A percentile compares a stretch with the other conserved stretches of the same genome.
phyloP scores from a whole-genome alignment of 257 asterid genomes.

The Forsythia viridissima region DNA sequence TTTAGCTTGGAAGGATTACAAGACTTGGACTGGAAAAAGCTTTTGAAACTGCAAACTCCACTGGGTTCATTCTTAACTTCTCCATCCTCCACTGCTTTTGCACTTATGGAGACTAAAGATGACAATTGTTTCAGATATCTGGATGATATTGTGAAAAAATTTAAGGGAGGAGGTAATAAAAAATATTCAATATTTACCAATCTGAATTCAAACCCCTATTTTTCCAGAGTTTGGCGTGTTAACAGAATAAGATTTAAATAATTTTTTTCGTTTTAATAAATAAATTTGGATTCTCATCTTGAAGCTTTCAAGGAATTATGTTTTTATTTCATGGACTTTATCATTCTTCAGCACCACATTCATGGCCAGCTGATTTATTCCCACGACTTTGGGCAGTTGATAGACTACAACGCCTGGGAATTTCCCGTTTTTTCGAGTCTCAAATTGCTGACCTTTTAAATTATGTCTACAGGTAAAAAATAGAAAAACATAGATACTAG shows the following conservation, averaged over 20 bases:
- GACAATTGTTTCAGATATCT: slow-evolving; percentile 32
- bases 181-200: too few species aligned
- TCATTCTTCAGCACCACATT: slow-evolving; percentile 25
- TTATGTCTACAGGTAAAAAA: slow-evolving; percentile 33
- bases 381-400: slow-evolving; percentile 46
- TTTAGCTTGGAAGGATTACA: slow-evolving; percentile 49
- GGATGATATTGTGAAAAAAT: slow-evolving; percentile 20
- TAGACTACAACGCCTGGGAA: slow-evolving; percentile 43
- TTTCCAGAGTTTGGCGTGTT: too few species aligned
- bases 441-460: slow-evolving; percentile 33
- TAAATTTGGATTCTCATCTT: neutral
- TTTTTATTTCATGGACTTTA: too few species aligned
- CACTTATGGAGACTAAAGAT: slow-evolving; percentile 40
- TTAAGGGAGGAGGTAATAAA: slow-evolving; percentile 46
- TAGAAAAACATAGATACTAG: too few species aligned
- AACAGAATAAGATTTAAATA: neutral
- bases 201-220: too few species aligned
- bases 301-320: neutral
- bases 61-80: slow-evolving; percentile 46
- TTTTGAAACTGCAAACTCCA: slow-evolving; percentile 35
- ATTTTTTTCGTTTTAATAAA: neutral
- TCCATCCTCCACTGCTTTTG: slow-evolving; percentile 45
- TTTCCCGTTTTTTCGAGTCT: slow-evolving; percentile 32
- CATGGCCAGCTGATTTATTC: slow-evolving; percentile 38
- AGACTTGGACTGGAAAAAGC: slow-evolving; percentile 44